Evolutionary conservation across 345 rosid genomes (phyloP).

Genomic region (Luvunga scandens): DNA sequence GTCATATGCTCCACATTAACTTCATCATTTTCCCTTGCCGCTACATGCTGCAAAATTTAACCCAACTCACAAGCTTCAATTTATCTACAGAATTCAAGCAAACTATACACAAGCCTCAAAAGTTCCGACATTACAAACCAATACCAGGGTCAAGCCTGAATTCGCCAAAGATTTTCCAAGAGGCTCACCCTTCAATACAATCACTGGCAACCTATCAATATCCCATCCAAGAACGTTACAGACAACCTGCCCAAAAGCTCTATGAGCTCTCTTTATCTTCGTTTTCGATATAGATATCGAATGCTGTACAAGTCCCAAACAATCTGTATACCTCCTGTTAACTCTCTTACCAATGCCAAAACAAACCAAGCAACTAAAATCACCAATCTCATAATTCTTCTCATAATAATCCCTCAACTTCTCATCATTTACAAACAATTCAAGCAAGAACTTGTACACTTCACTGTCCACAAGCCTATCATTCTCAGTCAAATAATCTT

Average conservation of each 20-base stretch:
- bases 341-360: conserved; percentile 45
- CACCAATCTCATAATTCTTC: conserved; percentile 47
- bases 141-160: conserved; percentile 21
- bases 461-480: conserved; percentile 25
- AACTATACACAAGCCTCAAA: background rate
- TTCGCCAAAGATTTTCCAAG: conserved; percentile 26
- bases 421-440: conserved; percentile 40
- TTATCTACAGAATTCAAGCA: background rate
- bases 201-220: conserved; percentile 34
- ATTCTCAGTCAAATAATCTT: conserved; percentile 18
- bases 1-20: conserved; percentile 9
- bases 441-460: conserved; percentile 44
- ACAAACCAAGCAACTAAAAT: conserved; percentile 66
- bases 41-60: conserved; percentile 16
- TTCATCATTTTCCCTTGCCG: background rate
- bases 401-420: conserved; percentile 59
- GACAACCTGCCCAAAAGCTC: conserved; percentile 46
- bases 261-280: conserved; percentile 38
- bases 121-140: background rate
- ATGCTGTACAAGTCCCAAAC: conserved; percentile 67
- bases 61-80: background rate
- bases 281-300: conserved; percentile 41
- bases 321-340: conserved; percentile 51
- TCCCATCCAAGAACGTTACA: conserved; percentile 65
- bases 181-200: conserved; percentile 40